Percentiles rank a stretch among this genome's conserved stretches.
Evolutionary conservation across 2,329 filamentous ascomycete genomes (phyloP).

Genomic region (Arthroderma uncinatum): DNA sequence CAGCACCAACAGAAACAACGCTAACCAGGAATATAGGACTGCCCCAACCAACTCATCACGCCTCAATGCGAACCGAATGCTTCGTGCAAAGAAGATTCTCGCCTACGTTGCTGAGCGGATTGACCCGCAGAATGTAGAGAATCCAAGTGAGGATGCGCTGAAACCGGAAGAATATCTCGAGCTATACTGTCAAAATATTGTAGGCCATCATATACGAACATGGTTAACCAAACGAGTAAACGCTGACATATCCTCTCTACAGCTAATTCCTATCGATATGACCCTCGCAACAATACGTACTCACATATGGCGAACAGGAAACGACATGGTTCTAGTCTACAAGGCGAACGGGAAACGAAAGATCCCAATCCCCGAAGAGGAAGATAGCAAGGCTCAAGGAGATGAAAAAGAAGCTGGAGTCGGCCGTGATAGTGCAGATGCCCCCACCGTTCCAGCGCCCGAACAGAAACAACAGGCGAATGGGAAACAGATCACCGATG

Average conservation of each 20-base stretch:
- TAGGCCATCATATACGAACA: conserved; percentile 37
- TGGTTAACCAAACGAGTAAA: neutral
- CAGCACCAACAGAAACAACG: neutral
- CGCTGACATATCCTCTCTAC: conserved; percentile 6
- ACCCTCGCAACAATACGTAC: conserved; percentile 86
- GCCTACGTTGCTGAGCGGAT: conserved; percentile 87
- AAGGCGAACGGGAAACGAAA: conserved; percentile 75
- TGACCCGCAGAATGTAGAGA: conserved; percentile 53
- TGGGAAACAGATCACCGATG: neutral
- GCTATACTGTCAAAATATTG: conserved; percentile 86
- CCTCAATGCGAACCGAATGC: conserved; percentile 92
- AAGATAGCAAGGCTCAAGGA: neutral
- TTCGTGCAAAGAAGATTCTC: conserved; percentile 87
- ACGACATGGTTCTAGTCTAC: conserved; percentile 82
- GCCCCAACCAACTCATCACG: conserved; percentile 58
- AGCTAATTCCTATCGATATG: conserved; percentile 61
- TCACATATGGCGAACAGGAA: conserved; percentile 90
- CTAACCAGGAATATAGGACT: neutral
- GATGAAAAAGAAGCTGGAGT: neutral
- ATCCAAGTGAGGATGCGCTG: conserved; percentile 46
- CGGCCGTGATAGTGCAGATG: neutral
- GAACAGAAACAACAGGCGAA: neutral
- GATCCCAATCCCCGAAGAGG: conserved; percentile 21
- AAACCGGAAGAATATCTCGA: conserved; percentile 89
- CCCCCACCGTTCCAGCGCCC: neutral